Evolutionary conservation across 164 flowering plant genomes (phyloP).

Genomic region (Berberis thunbergii): DNA sequence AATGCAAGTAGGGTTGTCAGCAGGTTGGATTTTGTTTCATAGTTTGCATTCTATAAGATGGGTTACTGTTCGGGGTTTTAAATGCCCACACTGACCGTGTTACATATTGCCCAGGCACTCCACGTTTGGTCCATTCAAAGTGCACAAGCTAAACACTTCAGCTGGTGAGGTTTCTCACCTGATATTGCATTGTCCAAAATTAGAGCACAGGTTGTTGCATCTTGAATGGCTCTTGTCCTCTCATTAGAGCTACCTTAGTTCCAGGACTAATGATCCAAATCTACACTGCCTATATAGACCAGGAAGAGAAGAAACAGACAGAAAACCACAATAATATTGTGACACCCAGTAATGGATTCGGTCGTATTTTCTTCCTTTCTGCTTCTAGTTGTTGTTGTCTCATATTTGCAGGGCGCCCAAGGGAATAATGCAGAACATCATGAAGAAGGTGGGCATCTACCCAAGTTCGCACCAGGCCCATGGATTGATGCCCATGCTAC

Average conservation of each 20-base stretch:
- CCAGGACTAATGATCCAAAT: neutral
- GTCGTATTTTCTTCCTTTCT: slow-evolving; percentile 4
- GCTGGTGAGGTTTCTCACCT: neutral
- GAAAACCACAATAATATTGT: neutral
- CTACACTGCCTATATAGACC: neutral
- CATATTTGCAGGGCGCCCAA: slow-evolving; percentile 9
- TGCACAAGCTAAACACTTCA: neutral
- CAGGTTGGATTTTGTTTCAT: too few relatives aligned
- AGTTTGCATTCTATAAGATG: too few relatives aligned
- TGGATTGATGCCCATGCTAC: slow-evolving; percentile 56
- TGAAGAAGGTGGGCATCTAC: slow-evolving; percentile 1
- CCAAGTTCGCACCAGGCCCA: slow-evolving; percentile 39
- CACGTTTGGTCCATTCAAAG: too few relatives aligned
- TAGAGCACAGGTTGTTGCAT: neutral
- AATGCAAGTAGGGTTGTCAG: too few relatives aligned
- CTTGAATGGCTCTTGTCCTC: too few relatives aligned
- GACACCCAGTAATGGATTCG: slow-evolving; percentile 10
- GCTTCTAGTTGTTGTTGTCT: slow-evolving; percentile 7
- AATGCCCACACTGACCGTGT: too few relatives aligned
- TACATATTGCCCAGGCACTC: too few relatives aligned
- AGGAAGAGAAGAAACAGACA: too few relatives aligned
- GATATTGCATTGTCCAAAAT: neutral
- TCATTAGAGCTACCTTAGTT: neutral
- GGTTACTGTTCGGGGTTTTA: too few relatives aligned
- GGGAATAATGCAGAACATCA: neutral